Evolutionary conservation across 2,329 filamentous ascomycete genomes (phyloP), one percentile per base, ranked within the genome.

Genomic region (Aspergillus sp.): DNA sequence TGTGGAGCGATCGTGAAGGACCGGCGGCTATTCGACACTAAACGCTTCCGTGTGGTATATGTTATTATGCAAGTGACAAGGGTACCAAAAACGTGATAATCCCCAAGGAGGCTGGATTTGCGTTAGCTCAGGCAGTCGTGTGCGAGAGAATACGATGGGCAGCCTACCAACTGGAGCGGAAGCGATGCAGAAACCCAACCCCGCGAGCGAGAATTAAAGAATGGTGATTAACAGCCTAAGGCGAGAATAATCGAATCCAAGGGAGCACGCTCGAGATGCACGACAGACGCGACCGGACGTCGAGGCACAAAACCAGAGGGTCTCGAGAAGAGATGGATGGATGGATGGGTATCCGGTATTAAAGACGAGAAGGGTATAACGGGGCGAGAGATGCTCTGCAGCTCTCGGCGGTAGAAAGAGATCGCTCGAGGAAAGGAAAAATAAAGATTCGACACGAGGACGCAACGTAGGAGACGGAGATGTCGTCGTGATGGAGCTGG

Each of bases 381-480:
- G 22, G 22, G 38, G 50, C 52, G 57, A 63, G 67, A 64, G 60
- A 66, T 72, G 69, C 69, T 67, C 69, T 70, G 69, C 69, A 72
- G 62, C 60, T 63, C 65, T 67, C 60, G 60, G 51, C 50, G 44
- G 54, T 59, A 60, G 49, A 57, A 57, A 60, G 58, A 47, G 51
- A 50, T 47, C 40, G 40, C 16, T 42, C 40, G 40, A 42, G 14
- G 16, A 17, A n/a, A 11, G 19, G 58, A 47, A 56, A 55, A 60
- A 59, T 49, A 50, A 53, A 52, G 26, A 51, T 46, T 59, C 50
- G 56, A 62, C 54, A 54, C 61, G 56, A 55, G 44, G 53, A 52
- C 50, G 55, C 36, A 59, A 52, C 52, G 50, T 9, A 42, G 16
- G 40, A 19, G 40, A 22, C 7, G 40, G 40, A 16, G 40, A 42